phyloP scores from a whole-genome alignment of 345 rosid genomes.

The Crucihimalaya himalaica region DNA sequence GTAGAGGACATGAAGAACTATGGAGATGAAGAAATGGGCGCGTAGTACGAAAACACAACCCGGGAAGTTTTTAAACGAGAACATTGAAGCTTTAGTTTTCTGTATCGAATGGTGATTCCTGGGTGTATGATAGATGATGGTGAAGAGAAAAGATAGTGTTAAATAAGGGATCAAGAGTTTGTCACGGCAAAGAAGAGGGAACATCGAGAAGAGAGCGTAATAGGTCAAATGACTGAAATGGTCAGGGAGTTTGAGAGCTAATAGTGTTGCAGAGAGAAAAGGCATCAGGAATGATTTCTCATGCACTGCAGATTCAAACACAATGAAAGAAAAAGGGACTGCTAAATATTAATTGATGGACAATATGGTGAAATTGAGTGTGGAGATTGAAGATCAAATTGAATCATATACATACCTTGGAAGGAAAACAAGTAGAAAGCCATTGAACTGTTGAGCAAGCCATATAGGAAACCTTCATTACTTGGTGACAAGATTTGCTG shows the following conservation, averaged over 20 bases:
- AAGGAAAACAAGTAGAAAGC: constrained; percentile 89
- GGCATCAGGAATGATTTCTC: constrained; percentile 97
- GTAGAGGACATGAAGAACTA: constrained; percentile 66
- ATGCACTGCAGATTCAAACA: constrained; percentile 67
- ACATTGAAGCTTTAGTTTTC: constrained; percentile 27
- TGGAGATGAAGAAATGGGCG: constrained; percentile 49
- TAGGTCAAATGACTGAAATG: constrained; percentile 58
- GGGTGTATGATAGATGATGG: constrained; percentile 54
- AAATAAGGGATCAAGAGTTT: constrained; percentile 67
- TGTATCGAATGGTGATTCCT: constrained; percentile 39
- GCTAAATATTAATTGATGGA: constrained; percentile 2
- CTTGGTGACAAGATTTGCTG: constrained; percentile 82
- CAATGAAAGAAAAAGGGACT: not conserved
- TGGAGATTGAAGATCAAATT: not conserved
- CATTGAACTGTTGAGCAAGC: constrained; percentile 76
- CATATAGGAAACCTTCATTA: constrained; percentile 75
- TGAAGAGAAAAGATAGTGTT: constrained; percentile 51
- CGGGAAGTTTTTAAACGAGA: constrained; percentile 24
- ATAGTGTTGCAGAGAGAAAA: constrained; percentile 74
- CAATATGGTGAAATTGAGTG: not conserved
- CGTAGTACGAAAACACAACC: constrained; percentile 30
- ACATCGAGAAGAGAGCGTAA: constrained; percentile 83
- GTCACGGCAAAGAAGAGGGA: constrained; percentile 86
- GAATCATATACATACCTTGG: constrained; percentile 56
- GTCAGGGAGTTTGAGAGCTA: constrained; percentile 63